phyloP scores from a whole-genome alignment of 2,329 filamentous ascomycete genomes.

The Phoma herbarum region DNA sequence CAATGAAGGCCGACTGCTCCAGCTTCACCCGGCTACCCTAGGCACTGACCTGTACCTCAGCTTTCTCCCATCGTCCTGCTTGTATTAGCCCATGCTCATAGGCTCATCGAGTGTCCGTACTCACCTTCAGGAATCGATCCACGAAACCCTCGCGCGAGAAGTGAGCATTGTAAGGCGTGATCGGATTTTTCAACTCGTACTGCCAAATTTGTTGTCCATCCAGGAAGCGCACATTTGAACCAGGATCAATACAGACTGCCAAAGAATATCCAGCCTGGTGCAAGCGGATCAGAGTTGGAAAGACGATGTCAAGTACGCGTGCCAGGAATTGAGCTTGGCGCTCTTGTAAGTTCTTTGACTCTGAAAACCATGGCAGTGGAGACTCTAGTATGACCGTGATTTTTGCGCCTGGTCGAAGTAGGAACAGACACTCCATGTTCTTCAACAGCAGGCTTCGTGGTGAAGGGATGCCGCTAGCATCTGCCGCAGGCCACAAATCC shows the following conservation, averaged over 20 bases:
- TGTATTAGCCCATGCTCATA: neutral
- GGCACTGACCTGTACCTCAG: conserved; percentile 10
- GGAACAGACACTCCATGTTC: conserved; percentile 19
- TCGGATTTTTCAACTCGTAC: conserved; percentile 18
- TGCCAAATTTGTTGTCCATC: conserved; percentile 21
- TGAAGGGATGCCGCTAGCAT: conserved; percentile 16
- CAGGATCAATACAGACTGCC: conserved; percentile 14
- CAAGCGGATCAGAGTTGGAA: conserved; percentile 8
- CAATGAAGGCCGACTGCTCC: too few relatives aligned
- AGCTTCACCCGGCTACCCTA: neutral
- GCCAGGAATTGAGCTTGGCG: conserved; percentile 16
- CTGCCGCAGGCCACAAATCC: conserved; percentile 16
- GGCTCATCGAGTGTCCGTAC: neutral
- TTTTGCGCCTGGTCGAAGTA: conserved; percentile 11
- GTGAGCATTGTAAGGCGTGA: conserved; percentile 18
- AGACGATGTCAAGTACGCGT: conserved; percentile 15
- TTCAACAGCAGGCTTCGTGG: conserved; percentile 15
- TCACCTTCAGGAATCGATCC: conserved; percentile 15
- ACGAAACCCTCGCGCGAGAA: conserved; percentile 15
- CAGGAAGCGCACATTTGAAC: conserved; percentile 13
- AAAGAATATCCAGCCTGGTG: conserved; percentile 5
- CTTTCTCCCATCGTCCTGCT: conserved; percentile 17
- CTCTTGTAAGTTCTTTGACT: conserved; percentile 12
- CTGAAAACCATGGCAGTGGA: conserved; percentile 13
- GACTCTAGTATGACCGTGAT: conserved; percentile 14